These are phyloP conservation scores for Albizia julibrissin DNA, from an alignment of 306 rosid species.

Conservation along the genomic window DNA sequence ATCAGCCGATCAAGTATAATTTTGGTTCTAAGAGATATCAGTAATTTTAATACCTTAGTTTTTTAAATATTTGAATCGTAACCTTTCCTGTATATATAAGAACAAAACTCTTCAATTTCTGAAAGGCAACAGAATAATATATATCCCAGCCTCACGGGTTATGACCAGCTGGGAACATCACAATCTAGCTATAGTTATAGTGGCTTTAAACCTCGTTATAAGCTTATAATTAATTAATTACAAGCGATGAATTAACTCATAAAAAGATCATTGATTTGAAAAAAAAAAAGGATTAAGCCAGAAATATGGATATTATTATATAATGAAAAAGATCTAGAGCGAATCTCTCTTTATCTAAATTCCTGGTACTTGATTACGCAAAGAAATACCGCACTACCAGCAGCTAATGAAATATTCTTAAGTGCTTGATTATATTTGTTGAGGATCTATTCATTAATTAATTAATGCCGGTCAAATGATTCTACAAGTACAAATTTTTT, in stretches of 20 bases:
- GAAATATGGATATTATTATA: not conserved
- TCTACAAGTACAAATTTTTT: constrained; percentile 13
- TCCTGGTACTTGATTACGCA: constrained; percentile 18
- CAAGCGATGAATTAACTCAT: not conserved
- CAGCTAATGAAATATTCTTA: not conserved
- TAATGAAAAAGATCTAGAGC: constrained; percentile 9
- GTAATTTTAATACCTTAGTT: not conserved
- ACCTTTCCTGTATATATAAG: not conserved
- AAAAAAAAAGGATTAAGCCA: not conserved
- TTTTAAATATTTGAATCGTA: not conserved
- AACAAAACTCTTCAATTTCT: not conserved
- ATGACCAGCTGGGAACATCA: constrained; percentile 2
- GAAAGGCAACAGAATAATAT: not conserved
- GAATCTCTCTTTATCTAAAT: constrained; percentile 23
- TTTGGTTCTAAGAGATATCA: no score
- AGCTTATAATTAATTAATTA: not conserved
- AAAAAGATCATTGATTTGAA: no score
- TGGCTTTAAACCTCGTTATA: not conserved
- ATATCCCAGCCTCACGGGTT: not conserved
- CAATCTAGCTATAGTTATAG: not conserved
- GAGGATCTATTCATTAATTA: constrained; percentile 5
- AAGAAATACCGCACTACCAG: constrained; percentile 27
- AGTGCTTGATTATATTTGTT: constrained; percentile 1
- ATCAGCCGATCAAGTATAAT: no score
- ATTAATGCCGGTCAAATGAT: constrained; percentile 15